phyloP scores from a whole-genome alignment of 2,329 filamentous ascomycete species.

The Sarocladium strictum region DNA sequence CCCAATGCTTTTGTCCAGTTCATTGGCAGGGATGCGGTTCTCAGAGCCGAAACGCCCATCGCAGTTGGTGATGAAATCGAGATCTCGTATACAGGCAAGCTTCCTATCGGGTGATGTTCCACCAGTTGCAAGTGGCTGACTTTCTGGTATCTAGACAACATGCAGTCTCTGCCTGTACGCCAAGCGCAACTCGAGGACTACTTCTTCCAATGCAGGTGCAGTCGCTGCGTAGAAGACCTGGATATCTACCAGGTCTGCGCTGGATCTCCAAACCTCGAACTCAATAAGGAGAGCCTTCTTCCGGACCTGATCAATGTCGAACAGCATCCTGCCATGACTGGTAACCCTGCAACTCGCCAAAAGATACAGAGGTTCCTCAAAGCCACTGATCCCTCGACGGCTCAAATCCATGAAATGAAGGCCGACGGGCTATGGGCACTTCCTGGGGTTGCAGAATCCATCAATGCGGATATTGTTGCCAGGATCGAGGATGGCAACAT shows the following conservation, averaged over 20 bases:
- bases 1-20: conserved; percentile 56
- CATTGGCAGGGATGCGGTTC: conserved; percentile 40
- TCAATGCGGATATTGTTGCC: conserved; percentile 4
- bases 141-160: conserved; percentile 37
- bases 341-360: neutral
- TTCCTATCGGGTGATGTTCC: too few relatives aligned
- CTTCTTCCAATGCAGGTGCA: conserved; percentile 46
- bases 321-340: conserved; percentile 20
- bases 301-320: conserved; percentile 29
- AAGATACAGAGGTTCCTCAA: neutral
- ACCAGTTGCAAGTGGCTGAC: conserved; percentile 1
- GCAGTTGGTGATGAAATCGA: conserved; percentile 48
- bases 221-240: conserved; percentile 43
- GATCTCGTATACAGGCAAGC: conserved; percentile 55
- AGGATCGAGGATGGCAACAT: conserved; percentile 30
- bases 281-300: conserved; percentile 40
- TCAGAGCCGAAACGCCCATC: conserved; percentile 46
- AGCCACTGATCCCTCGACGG: neutral
- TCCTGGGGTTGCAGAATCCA: conserved; percentile 31
- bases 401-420: conserved; percentile 13
- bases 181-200: conserved; percentile 40
- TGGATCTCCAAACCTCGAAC: conserved; percentile 30
- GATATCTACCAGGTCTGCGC: conserved; percentile 48
- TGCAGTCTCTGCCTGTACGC: conserved; percentile 36
- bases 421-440: conserved; percentile 34